A percentile compares a stretch with the other conserved stretches of the same genome.
phyloP scores from a whole-genome alignment of 257 asterid genomes.

The Fraxinus cuspidata region DNA sequence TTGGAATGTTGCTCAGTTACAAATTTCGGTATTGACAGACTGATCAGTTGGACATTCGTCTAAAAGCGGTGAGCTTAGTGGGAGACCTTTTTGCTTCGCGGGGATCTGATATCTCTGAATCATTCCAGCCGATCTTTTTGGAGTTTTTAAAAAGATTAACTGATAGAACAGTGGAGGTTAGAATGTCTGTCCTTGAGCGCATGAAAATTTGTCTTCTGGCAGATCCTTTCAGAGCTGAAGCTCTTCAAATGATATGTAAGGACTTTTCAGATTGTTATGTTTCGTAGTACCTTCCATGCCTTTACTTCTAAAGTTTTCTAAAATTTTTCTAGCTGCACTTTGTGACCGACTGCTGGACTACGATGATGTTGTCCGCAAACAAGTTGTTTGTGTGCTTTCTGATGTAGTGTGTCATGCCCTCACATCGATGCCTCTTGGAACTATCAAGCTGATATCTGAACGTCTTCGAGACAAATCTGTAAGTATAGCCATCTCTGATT shows the following conservation, averaged over 20 bases:
- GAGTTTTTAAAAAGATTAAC: constrained; percentile 90
- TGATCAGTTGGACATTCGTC: constrained; percentile 76
- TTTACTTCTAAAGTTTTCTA: constrained; percentile 23
- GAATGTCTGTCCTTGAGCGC: constrained; percentile 84
- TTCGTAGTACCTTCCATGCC: neutral
- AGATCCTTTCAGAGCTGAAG: constrained; percentile 71
- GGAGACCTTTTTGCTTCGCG: constrained; percentile 86
- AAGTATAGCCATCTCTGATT: constrained; percentile 33
- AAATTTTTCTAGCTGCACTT: constrained; percentile 69
- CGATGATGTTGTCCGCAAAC: constrained; percentile 91
- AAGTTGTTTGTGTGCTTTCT: constrained; percentile 83
- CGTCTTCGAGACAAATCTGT: constrained; percentile 98
- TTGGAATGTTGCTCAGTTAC: constrained; percentile 26
- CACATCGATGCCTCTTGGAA: constrained; percentile 68
- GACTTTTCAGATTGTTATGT: constrained; percentile 15
- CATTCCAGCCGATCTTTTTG: constrained; percentile 73
- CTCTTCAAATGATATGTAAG: constrained; percentile 87
- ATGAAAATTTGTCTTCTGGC: constrained; percentile 72
- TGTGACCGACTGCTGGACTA: constrained; percentile 82
- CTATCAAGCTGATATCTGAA: constrained; percentile 80
- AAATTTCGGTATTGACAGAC: constrained; percentile 57
- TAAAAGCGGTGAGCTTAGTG: constrained; percentile 82
- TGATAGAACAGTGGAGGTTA: constrained; percentile 81
- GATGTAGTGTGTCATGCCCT: constrained; percentile 74
- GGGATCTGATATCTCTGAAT: constrained; percentile 62